Evolutionary conservation across 257 asterid genomes (phyloP), one percentile per base, ranked within the genome.

Genomic region (Solanum pimpinellifolium): DNA sequence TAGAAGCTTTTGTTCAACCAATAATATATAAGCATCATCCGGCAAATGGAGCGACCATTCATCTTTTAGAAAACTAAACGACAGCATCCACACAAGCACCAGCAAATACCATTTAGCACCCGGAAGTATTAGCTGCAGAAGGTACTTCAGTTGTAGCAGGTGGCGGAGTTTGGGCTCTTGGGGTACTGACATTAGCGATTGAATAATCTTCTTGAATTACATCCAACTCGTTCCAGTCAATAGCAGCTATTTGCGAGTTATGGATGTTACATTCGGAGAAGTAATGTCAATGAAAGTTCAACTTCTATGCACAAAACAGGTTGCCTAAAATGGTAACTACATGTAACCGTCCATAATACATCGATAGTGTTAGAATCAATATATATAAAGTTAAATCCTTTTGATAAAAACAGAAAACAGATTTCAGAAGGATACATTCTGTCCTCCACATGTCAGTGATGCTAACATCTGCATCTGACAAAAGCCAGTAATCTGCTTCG

Each of bases 371-470:
- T 33, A 9, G 47, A 16, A 70, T 70, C 77, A 31, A 37, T 35
- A 35, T 33, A 33, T 33, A 72, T 29, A 23, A 69, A 72, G 80
- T 72, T 35, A 35, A 72, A 18, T 73, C 4, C 29, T 18, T 35
- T 72, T 35, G 80, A 72, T 18, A 35, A 72, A 9, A 78, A 18
- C 59, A 46, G 52, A 59, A 20, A 42, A 56, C 62, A 82, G 7
- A 29, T 23, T 42, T 60, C 25, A 18, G 68, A 29, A 88, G 62
- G 96, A 96, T 95, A 96, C 99, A 86, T 52, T 93, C 96, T 39
- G 91, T 88, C 80, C 92, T 88, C 98, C 96, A 96, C 96, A 94
- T 91, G 89, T 93, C 96, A 23, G 96, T 92, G 90, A 93, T 91
- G 92, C 96, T 93, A 84, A 90, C 92, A 89, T 86, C 96, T 62